phyloP scores from a whole-genome alignment of 306 rosid genomes.

The Prunus salicina region DNA sequence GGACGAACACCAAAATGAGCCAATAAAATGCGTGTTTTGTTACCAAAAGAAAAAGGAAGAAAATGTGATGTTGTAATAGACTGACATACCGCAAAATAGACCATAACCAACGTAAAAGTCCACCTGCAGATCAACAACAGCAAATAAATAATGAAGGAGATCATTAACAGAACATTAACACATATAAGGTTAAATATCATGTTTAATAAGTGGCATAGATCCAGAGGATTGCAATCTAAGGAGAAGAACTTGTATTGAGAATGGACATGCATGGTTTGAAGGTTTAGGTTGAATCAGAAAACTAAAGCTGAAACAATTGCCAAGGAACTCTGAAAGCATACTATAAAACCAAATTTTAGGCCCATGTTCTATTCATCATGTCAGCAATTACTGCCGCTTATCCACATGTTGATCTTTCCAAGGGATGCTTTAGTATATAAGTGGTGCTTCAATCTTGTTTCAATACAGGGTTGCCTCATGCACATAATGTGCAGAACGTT shows the following conservation, averaged over 20 bases:
- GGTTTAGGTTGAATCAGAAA: background rate
- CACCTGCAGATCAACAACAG: slow-evolving; percentile 53
- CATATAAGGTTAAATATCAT: background rate
- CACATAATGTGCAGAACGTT: background rate
- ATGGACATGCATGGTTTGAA: background rate
- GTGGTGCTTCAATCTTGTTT: background rate
- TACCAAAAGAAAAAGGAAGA: background rate
- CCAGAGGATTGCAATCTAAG: background rate
- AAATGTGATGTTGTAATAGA: background rate
- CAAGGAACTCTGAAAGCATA: background rate
- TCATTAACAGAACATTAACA: slow-evolving; percentile 8
- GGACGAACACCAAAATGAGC: background rate
- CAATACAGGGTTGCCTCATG: background rate
- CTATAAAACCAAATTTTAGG: background rate
- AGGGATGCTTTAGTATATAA: background rate
- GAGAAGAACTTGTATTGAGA: background rate
- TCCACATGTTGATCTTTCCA: background rate
- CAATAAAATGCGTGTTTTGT: background rate
- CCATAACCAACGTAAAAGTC: slow-evolving; percentile 69
- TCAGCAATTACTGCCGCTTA: background rate
- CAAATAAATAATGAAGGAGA: background rate
- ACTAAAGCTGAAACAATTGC: background rate
- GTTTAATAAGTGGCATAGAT: background rate
- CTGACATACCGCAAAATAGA: slow-evolving; percentile 70
- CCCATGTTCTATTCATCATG: background rate